Evolutionary conservation across 1,139 yeast genomes (phyloP).

Genomic region (Taphrina populina): DNA sequence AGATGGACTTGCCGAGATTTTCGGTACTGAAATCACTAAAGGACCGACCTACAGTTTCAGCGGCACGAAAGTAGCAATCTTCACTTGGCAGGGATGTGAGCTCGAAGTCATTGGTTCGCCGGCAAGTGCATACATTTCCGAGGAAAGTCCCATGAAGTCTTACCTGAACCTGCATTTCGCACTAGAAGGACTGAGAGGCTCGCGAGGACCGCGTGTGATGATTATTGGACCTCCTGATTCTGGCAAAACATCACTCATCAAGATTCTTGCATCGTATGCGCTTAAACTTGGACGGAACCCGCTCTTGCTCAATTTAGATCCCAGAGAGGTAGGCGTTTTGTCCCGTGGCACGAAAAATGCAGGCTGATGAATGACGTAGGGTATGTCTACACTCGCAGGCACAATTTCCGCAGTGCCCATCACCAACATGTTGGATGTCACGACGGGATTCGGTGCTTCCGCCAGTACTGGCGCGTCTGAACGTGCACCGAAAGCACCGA

Average conservation of each 20-base stretch:
- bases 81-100: constrained; percentile 58
- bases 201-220: constrained; percentile 59
- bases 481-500: constrained; percentile 69
- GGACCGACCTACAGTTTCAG: constrained; percentile 62
- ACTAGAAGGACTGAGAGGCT: constrained; percentile 58
- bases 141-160: constrained; percentile 65
- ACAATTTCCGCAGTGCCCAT: constrained; percentile 80
- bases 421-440: constrained; percentile 76
- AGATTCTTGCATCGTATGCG: constrained; percentile 72
- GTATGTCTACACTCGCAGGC: constrained; percentile 57
- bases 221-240: constrained; percentile 68
- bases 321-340: constrained; percentile 51
- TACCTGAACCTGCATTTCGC: constrained; percentile 74
- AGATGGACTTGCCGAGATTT: constrained; percentile 79
- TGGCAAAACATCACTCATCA: constrained; percentile 77
- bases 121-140: constrained; percentile 62
- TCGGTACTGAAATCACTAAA: constrained; percentile 85
- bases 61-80: constrained; percentile 60
- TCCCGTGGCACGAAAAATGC: neutral
- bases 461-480: constrained; percentile 88
- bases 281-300: constrained; percentile 67
- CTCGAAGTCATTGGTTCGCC: constrained; percentile 51
- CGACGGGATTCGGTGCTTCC: constrained; percentile 75
- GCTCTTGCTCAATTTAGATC: constrained; percentile 76
- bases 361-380: constrained; percentile 50